Percentiles rank a stretch among this genome's conserved stretches.
Evolutionary conservation across 108 stramenopile genomes (phyloP).

Genomic region (Phaeodactylum tricornutum): DNA sequence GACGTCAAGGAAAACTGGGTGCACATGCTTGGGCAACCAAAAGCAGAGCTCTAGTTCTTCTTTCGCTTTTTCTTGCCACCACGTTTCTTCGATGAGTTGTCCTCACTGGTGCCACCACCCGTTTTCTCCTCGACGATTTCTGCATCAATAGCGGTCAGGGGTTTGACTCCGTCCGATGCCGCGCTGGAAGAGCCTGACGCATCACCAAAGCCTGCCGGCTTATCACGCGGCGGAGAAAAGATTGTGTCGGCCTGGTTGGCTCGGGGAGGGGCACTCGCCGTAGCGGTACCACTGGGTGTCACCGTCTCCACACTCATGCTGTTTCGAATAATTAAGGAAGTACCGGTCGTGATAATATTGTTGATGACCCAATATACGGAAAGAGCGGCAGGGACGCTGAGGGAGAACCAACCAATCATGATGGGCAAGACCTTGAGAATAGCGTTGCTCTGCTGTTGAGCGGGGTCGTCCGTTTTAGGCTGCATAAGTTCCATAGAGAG

Average conservation of each 20-base stretch:
- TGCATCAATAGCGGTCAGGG: constrained; percentile 4
- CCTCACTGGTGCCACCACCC: constrained; percentile 4
- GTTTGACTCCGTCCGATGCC: constrained; percentile 20
- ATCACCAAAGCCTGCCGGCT: constrained; percentile 62
- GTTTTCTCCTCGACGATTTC: constrained; percentile 14
- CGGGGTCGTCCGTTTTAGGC: constrained; percentile 54
- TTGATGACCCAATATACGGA: constrained; percentile 95
- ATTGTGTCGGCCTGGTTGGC: constrained; percentile 21
- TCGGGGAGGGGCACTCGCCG: constrained; percentile 15
- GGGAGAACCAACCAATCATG: constrained; percentile 91
- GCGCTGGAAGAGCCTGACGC: constrained; percentile 36
- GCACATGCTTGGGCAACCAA: no score
- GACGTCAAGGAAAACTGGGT: no score
- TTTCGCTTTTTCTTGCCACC: constrained; percentile 5
- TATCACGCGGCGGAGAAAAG: constrained; percentile 72
- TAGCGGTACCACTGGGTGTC: constrained; percentile 13
- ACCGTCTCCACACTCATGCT: constrained; percentile 36
- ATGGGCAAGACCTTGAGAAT: constrained; percentile 89
- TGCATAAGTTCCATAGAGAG: constrained; percentile 82
- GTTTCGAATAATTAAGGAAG: constrained; percentile 64
- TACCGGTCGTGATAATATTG: constrained; percentile 86
- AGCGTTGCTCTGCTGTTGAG: constrained; percentile 50
- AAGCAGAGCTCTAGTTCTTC: no score
- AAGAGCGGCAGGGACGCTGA: constrained; percentile 92
- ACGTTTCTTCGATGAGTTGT: constrained; percentile 1